Conservation (phyloP, 163 green algal species). For the Prototheca cutis region DNA sequence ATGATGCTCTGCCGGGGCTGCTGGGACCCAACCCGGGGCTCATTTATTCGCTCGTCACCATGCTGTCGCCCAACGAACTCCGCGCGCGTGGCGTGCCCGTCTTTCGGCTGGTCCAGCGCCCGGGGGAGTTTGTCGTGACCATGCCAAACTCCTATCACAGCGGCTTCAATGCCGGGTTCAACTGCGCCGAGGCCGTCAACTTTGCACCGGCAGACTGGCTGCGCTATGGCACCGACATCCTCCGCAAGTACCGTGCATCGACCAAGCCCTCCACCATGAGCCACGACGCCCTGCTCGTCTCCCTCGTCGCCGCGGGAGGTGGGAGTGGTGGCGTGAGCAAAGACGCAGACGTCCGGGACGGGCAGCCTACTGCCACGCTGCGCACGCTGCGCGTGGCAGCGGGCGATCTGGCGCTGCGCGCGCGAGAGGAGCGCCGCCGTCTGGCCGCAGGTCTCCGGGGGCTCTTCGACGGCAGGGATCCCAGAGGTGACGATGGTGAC, state of each 20-base stretch:
- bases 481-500: neutral
- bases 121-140: conserved; percentile 66
- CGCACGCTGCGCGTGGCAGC: conserved; percentile 13
- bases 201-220: conserved; percentile 52
- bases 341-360: neutral
- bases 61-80: conserved; percentile 69
- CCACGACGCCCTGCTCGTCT: conserved; percentile 55
- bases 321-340: neutral
- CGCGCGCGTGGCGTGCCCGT: conserved; percentile 64
- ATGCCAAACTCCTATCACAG: conserved; percentile 66
- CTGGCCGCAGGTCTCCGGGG: conserved; percentile 11
- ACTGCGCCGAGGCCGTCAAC: conserved; percentile 56
- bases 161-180: conserved; percentile 65
- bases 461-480: neutral
- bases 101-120: conserved; percentile 51
- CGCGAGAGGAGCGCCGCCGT: conserved; percentile 45
- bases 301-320: conserved; percentile 1
- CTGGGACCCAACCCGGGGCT: conserved; percentile 49
- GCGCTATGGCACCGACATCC: conserved; percentile 44
- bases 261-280: conserved; percentile 45
- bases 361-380: neutral
- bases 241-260: conserved; percentile 45
- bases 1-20: conserved; percentile 73
- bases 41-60: conserved; percentile 71
- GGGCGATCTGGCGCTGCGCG: conserved; percentile 51